Evolutionary conservation across 179 eudicot genomes (phyloP).

Genomic region (Dionaea muscipula): DNA sequence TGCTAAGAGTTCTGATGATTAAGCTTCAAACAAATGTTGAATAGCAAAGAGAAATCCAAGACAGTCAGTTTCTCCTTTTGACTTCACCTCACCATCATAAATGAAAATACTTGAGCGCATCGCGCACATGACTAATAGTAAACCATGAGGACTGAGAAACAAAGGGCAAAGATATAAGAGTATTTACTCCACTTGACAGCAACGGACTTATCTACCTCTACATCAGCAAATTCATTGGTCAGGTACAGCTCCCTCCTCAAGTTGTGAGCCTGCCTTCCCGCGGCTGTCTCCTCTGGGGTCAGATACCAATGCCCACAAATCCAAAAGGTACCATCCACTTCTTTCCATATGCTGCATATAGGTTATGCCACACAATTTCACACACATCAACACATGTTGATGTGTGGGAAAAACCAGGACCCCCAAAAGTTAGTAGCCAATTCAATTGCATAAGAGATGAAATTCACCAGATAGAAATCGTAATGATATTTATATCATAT

Average conservation of each 20-base stretch:
- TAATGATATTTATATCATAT: too few species aligned
- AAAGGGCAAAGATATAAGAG: not conserved
- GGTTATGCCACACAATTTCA: not conserved
- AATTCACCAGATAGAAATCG: too few species aligned
- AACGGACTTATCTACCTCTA: conserved; percentile 37
- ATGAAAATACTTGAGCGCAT: too few species aligned
- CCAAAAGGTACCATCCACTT: conserved; percentile 81
- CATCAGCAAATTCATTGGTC: conserved; percentile 78
- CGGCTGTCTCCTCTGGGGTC: conserved; percentile 90
- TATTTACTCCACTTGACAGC: too few species aligned
- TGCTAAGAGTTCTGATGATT: too few species aligned
- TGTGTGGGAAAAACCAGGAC: not conserved
- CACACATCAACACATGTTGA: too few species aligned
- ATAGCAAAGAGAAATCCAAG: too few species aligned
- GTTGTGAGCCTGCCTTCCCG: conserved; percentile 94
- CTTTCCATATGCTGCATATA: conserved; percentile 71
- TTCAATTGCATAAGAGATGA: not conserved
- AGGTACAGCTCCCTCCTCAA: conserved; percentile 78
- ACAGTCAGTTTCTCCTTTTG: too few species aligned
- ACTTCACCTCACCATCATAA: too few species aligned
- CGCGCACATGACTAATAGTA: too few species aligned
- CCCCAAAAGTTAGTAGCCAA: not conserved
- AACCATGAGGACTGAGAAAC: too few species aligned
- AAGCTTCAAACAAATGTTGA: too few species aligned
- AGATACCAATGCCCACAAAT: conserved; percentile 81